These are phyloP conservation scores for Licmophora abbreviata DNA, from an alignment of 108 stramenopile species.

Conservation along the genomic window DNA sequence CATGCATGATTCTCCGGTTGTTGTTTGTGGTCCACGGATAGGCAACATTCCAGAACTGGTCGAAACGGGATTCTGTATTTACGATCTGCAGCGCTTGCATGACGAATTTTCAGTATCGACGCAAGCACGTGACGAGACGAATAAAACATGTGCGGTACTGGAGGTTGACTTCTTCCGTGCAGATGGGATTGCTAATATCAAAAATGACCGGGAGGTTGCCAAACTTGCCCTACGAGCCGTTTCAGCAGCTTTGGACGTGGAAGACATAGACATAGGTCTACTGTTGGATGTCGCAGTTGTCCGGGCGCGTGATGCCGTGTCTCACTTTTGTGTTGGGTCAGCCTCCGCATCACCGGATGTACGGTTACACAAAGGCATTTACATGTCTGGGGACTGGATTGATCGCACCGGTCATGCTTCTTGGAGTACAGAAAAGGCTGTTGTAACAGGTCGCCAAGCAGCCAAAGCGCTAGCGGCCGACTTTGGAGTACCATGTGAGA, in stretches of 20 bases:
- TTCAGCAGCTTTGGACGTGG: slow-evolving; percentile 40
- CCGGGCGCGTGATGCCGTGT: slow-evolving; percentile 65
- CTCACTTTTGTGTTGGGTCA: slow-evolving; percentile 64
- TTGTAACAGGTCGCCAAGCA: slow-evolving; percentile 76
- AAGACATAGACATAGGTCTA: slow-evolving; percentile 15
- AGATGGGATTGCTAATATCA: slow-evolving; percentile 45
- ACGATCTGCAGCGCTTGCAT: slow-evolving; percentile 74
- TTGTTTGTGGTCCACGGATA: slow-evolving; percentile 68
- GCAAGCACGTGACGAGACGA: slow-evolving; percentile 3
- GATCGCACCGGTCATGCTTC: slow-evolving; percentile 67
- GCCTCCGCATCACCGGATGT: slow-evolving; percentile 48
- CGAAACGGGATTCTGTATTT: slow-evolving; percentile 80
- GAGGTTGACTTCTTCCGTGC: slow-evolving; percentile 84
- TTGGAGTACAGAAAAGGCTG: slow-evolving; percentile 78
- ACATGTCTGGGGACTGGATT: slow-evolving; percentile 72
- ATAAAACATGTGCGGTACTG: slow-evolving; percentile 19
- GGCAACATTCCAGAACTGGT: slow-evolving; percentile 45
- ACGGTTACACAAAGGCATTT: slow-evolving; percentile 38
- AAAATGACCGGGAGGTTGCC: slow-evolving; percentile 33
- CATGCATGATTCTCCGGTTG: slow-evolving; percentile 70
- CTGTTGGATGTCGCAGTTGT: slow-evolving; percentile 50
- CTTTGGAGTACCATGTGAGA: slow-evolving; percentile 26
- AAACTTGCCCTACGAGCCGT: slow-evolving; percentile 45
- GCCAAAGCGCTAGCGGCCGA: slow-evolving; percentile 43
- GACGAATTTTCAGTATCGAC: slow-evolving; percentile 35